Evolutionary conservation across 2,329 filamentous ascomycete species (phyloP).

Genomic region (Xylaria hypoxylon): DNA sequence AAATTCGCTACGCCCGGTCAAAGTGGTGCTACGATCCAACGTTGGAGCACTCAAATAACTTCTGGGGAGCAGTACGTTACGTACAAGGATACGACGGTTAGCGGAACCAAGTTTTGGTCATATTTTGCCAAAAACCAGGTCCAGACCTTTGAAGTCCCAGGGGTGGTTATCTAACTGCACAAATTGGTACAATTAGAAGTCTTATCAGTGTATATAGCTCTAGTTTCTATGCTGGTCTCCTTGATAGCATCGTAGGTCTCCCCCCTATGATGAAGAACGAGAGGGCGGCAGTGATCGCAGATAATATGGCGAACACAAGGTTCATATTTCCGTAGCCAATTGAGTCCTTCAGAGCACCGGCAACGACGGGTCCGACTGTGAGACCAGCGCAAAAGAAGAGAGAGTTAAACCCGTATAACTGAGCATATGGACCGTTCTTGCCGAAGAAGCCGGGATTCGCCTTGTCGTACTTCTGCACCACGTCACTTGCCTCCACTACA

Average conservation of each 20-base stretch:
- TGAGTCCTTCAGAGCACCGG: conserved; percentile 61
- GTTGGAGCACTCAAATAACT: conserved; percentile 55
- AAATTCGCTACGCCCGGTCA: conserved; percentile 49
- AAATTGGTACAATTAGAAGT: background rate
- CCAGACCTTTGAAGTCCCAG: conserved; percentile 54
- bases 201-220: background rate
- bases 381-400: conserved; percentile 71
- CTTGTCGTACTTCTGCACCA: conserved; percentile 66
- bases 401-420: conserved; percentile 73
- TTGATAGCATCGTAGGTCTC: conserved; percentile 47
- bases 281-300: conserved; percentile 56
- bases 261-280: conserved; percentile 61
- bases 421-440: conserved; percentile 69
- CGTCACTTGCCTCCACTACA: conserved; percentile 67
- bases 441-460: conserved; percentile 68
- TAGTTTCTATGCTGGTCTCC: background rate
- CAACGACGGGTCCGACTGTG: conserved; percentile 68
- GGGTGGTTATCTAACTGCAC: conserved; percentile 35
- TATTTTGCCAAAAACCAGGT: conserved; percentile 52
- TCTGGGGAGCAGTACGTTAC: conserved; percentile 53
- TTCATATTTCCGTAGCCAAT: conserved; percentile 71
- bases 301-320: conserved; percentile 59
- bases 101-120: conserved; percentile 53
- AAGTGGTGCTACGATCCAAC: conserved; percentile 50
- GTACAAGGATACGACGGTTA: conserved; percentile 50